Percentiles rank a stretch among this genome's conserved stretches.
Conservation (phyloP, 805 yeast genomes). For the Kodamaea lidongshanica region DNA sequence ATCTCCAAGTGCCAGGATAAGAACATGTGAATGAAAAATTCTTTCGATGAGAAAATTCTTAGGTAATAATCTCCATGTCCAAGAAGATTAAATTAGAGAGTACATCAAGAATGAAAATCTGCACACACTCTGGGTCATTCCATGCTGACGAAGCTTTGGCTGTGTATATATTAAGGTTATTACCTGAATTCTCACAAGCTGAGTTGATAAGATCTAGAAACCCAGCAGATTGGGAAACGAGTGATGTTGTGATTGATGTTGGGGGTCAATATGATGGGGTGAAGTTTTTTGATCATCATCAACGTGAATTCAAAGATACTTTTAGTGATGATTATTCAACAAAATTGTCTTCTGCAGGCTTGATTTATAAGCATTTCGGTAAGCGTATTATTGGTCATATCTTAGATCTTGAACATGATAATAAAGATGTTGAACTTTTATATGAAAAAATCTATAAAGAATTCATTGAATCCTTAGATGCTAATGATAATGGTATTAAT, state of each 20-base stretch:
- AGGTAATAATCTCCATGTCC: slow-evolving; percentile 8
- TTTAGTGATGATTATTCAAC: slow-evolving; percentile 62
- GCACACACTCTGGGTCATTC: slow-evolving; percentile 90
- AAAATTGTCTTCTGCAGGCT: slow-evolving; percentile 88
- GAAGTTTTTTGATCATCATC: slow-evolving; percentile 94
- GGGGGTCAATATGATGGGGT: slow-evolving; percentile 83
- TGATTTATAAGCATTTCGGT: slow-evolving; percentile 83
- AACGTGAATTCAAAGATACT: slow-evolving; percentile 77
- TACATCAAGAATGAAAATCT: slow-evolving; percentile 40
- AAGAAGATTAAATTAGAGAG: slow-evolving; percentile 15
- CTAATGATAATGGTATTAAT: slow-evolving; percentile 89
- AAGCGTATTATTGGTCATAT: slow-evolving; percentile 56
- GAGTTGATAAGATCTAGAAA: slow-evolving; percentile 77
- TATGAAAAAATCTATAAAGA: slow-evolving; percentile 76
- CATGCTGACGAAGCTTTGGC: slow-evolving; percentile 98
- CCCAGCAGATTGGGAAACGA: slow-evolving; percentile 71
- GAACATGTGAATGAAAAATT: slow-evolving; percentile 1
- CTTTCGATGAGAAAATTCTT: slow-evolving; percentile 4
- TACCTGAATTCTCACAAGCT: slow-evolving; percentile 65
- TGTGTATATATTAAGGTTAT: slow-evolving; percentile 69
- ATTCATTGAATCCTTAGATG: slow-evolving; percentile 88
- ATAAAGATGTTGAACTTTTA: slow-evolving; percentile 51
- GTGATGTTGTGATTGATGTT: slow-evolving; percentile 94
- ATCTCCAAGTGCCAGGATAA: too few relatives aligned
- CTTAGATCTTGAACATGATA: slow-evolving; percentile 33